Base-by-base conservation (phyloP, 352 stramenopile genomes). In the Pythium sukuiense region DNA sequence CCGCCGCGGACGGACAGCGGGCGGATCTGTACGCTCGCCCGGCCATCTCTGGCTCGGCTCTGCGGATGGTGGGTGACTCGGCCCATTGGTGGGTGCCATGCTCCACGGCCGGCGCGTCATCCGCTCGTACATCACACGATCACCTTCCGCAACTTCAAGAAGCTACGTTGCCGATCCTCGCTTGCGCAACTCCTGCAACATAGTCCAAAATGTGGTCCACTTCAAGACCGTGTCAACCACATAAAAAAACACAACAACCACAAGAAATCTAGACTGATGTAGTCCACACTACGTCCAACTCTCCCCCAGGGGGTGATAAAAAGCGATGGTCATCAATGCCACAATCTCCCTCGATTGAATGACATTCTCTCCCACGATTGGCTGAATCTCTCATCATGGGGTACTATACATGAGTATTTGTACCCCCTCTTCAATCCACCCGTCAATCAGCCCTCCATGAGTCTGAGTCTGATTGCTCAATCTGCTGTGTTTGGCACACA, bases 391-490 rank as follows among this genome's bases (percentile, higher is more conserved):
- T 12, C 1, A 6, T 4, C 8, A 7, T n/a, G 52, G 52, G 29
- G 52, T 26, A 58, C 52, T 43, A 58, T 20, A 45, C n/a, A n/a
- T n/a, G n/a, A n/a, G n/a, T n/a, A n/a, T 58, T 58, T 37, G 27
- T 58, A 20, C 52, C 52, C 52, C 52, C 52, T 58, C 29, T 18
- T 14, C 3, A n/a, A n/a, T n/a, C n/a, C n/a, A n/a, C n/a, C n/a
- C n/a, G n/a, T n/a, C n/a, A n/a, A n/a, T n/a, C n/a, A n/a, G n/a
- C n/a, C n/a, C n/a, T 37, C 32, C 32, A 37, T 45, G 37, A 45
- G 13, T 13, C 30, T 55, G 32, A 29, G 45, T 20, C 24, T 67
- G 61, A 67, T 67, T 67, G 61, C 61, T 67, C 61, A 67, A 67
- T 67, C 60, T 46, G 29, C 8, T 27, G 7, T 0, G 30, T 52